phyloP scores from a whole-genome alignment of 768 basidiomycete genomes.

The Udeniomyces megalosporus region DNA sequence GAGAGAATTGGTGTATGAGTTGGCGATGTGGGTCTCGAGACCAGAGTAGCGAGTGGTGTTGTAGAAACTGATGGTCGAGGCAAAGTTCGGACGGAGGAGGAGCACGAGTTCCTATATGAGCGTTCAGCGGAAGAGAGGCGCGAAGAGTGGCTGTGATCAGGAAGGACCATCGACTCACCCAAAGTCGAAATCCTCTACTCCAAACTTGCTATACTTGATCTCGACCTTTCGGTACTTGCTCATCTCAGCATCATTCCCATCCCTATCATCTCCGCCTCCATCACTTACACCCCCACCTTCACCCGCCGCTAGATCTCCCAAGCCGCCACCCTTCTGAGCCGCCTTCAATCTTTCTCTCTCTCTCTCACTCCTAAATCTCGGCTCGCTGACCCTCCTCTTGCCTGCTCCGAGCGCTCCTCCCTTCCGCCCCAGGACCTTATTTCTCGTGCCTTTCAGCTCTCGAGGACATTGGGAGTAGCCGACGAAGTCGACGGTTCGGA shows the following conservation, averaged over 20 bases:
- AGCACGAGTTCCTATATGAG: not conserved
- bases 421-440: slow-evolving; percentile 47
- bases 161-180: slow-evolving; percentile 38
- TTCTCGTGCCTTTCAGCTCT: slow-evolving; percentile 67
- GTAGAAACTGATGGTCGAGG: slow-evolving; percentile 49
- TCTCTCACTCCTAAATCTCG: slow-evolving; percentile 65
- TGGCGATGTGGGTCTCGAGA: slow-evolving; percentile 87
- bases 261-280: not conserved
- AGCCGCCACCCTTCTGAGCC: slow-evolving; percentile 67
- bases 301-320: too few species aligned
- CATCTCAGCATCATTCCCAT: slow-evolving; percentile 36
- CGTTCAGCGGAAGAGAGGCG: not conserved
- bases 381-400: slow-evolving; percentile 27
- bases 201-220: slow-evolving; percentile 96
- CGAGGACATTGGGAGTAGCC: slow-evolving; percentile 78
- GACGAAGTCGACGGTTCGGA: slow-evolving; percentile 76
- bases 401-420: slow-evolving; percentile 31
- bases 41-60: slow-evolving; percentile 83
- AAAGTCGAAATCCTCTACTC: slow-evolving; percentile 97
- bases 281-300: slow-evolving; percentile 11
- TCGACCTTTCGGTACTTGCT: slow-evolving; percentile 77
- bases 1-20: slow-evolving; percentile 87
- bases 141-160: not conserved
- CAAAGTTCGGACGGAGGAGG: not conserved
- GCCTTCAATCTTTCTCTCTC: slow-evolving; percentile 31